A percentile compares a stretch with the other conserved stretches of the same genome.
Conservation (phyloP, 805 yeast species). For the Hanseniaspora mollemarum region DNA sequence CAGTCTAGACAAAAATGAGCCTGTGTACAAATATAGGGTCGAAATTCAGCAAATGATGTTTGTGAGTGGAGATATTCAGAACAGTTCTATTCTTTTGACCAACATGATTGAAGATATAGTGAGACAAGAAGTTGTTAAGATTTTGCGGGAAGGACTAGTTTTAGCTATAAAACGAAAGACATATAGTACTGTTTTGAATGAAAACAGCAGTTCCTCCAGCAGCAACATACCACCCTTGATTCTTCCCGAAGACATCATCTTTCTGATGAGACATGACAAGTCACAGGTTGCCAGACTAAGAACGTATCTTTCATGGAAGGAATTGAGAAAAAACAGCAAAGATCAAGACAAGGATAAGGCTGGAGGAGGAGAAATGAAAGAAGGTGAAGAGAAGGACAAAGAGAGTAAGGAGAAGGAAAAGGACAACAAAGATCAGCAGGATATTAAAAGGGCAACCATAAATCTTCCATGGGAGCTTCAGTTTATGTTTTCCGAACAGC, state of each 20-base stretch:
- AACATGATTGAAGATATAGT: constrained; percentile 92
- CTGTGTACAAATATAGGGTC: constrained; percentile 56
- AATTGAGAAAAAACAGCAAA: constrained; percentile 72
- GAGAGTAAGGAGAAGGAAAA: constrained; percentile 27
- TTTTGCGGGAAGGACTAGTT: constrained; percentile 31
- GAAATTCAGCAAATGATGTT: constrained; percentile 99
- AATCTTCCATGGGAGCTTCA: constrained; percentile 91
- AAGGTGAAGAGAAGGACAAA: constrained; percentile 26
- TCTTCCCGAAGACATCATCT: constrained; percentile 86
- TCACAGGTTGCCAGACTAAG: constrained; percentile 87
- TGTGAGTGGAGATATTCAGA: constrained; percentile 89
- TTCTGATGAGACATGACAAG: constrained; percentile 79
- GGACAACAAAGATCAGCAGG: constrained; percentile 33
- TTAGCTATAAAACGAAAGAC: constrained; percentile 7
- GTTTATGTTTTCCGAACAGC: constrained; percentile 86
- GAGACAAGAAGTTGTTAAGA: constrained; percentile 84
- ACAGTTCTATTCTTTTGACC: constrained; percentile 85
- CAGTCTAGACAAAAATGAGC: constrained; percentile 31
- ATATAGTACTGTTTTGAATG: not conserved
- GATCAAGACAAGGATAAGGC: constrained; percentile 41
- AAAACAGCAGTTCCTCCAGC: not conserved
- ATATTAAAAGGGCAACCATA: constrained; percentile 61
- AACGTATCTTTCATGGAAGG: constrained; percentile 93
- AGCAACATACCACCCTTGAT: constrained; percentile 81
- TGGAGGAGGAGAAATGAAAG: constrained; percentile 33